These are phyloP conservation scores for Amorphotheca resinae DNA, from an alignment of 495 filamentous ascomycete species.

Conservation along the genomic window DNA sequence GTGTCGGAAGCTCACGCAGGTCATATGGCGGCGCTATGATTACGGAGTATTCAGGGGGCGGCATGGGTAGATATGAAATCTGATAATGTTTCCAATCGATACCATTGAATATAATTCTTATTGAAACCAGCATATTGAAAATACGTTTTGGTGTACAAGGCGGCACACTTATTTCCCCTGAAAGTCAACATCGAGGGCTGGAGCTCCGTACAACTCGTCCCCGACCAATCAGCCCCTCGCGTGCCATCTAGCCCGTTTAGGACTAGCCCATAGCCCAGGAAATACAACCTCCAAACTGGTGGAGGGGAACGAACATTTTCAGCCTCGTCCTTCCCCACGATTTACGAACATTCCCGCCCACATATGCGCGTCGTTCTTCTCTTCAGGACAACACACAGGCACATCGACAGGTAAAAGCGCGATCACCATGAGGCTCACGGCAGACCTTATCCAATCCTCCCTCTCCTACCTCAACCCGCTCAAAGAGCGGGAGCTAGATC, in stretches of 20 bases:
- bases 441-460: constrained; percentile 81
- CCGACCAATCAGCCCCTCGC: too few species aligned
- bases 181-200: too few species aligned
- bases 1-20: constrained; percentile 6
- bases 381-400: too few species aligned
- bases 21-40: constrained; percentile 4
- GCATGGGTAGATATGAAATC: neutral
- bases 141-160: too few species aligned
- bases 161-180: too few species aligned
- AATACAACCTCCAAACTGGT: constrained; percentile 2
- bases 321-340: constrained; percentile 10
- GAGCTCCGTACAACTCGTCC: too few species aligned
- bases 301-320: constrained; percentile 13
- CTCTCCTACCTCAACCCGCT: constrained; percentile 96
- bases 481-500: constrained; percentile 95
- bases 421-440: constrained; percentile 79
- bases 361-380: neutral
- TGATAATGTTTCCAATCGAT: neutral
- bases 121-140: too few species aligned
- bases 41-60: neutral
- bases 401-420: constrained; percentile 17
- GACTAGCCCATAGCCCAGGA: constrained; percentile 7
- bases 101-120: too few species aligned
- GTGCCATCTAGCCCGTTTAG: constrained; percentile 8
- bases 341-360: neutral